Percentiles rank a stretch among this genome's conserved stretches.
These are phyloP conservation scores for Cucurbita maxima DNA, from an alignment of 306 rosid species.

Conservation along the genomic window DNA sequence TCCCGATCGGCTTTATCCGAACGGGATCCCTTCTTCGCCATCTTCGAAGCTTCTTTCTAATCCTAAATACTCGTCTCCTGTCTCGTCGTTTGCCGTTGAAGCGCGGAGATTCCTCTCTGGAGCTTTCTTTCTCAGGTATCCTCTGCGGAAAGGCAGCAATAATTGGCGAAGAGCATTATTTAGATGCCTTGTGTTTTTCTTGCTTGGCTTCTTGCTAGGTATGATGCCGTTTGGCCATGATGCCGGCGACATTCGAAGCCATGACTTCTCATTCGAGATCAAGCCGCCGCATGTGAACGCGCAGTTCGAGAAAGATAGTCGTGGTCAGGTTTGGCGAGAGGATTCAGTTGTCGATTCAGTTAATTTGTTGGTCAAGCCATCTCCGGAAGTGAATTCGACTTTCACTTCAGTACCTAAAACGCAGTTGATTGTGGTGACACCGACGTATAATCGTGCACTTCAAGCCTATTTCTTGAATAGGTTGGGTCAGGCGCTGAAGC, in stretches of 20 bases:
- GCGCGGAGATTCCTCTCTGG: slow-evolving; percentile 28
- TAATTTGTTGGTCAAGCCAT: slow-evolving; percentile 14
- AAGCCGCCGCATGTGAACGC: slow-evolving; percentile 38
- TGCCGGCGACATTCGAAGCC: slow-evolving; percentile 29
- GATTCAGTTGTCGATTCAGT: slow-evolving; percentile 18
- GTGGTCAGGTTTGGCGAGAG: slow-evolving; percentile 2
- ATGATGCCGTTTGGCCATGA: slow-evolving; percentile 54
- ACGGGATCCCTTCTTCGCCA: slow-evolving; percentile 45
- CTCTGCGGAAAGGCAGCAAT: slow-evolving; percentile 31
- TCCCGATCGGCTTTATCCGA: slow-evolving; percentile 40
- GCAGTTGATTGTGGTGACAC: slow-evolving; percentile 76
- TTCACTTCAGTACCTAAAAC: slow-evolving; percentile 43
- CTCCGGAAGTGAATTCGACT: background rate
- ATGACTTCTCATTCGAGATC: slow-evolving; percentile 40
- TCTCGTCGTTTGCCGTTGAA: slow-evolving; percentile 21
- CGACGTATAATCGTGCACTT: slow-evolving; percentile 56
- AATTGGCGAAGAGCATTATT: slow-evolving; percentile 33
- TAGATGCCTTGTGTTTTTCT: slow-evolving; percentile 53
- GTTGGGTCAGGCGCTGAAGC: slow-evolving; percentile 58
- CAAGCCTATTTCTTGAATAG: slow-evolving; percentile 73
- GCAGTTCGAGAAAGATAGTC: slow-evolving; percentile 8
- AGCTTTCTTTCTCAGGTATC: slow-evolving; percentile 19
- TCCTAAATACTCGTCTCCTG: slow-evolving; percentile 37
- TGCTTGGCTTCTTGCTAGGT: slow-evolving; percentile 63
- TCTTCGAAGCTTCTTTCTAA: slow-evolving; percentile 41